phyloP scores from a whole-genome alignment of 345 rosid genomes.

The Clarkia xantiana region DNA sequence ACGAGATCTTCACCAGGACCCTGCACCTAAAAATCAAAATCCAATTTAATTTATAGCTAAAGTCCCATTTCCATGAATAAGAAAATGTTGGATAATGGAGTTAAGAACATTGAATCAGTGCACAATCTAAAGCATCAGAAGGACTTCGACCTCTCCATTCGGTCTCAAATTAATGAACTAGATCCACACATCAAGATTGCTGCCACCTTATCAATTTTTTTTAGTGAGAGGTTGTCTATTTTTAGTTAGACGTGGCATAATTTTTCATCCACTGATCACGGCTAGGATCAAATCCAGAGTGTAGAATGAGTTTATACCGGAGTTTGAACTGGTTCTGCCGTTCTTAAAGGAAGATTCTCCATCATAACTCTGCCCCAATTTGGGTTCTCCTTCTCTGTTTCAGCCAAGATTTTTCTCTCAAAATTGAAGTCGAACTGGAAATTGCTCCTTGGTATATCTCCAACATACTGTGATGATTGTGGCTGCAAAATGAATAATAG shows the following conservation, averaged over 20 bases:
- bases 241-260: not conserved
- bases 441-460: slow-evolving; percentile 63
- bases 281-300: not conserved
- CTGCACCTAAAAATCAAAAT: slow-evolving; percentile 21
- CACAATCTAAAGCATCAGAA: not conserved
- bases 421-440: slow-evolving; percentile 70
- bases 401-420: slow-evolving; percentile 56
- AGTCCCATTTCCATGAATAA: not conserved
- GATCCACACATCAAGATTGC: too few relatives aligned
- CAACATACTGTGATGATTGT: slow-evolving; percentile 33
- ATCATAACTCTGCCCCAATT: slow-evolving; percentile 57
- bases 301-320: slow-evolving; percentile 18
- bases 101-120: not conserved
- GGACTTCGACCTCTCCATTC: too few relatives aligned
- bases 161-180: too few relatives aligned
- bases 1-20: slow-evolving; percentile 43
- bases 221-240: not conserved
- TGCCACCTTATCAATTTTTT: too few relatives aligned
- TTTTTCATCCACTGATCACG: not conserved
- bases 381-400: slow-evolving; percentile 54
- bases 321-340: slow-evolving; percentile 31
- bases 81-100: not conserved
- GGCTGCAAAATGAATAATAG: slow-evolving; percentile 37
- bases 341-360: slow-evolving; percentile 43
- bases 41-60: slow-evolving; percentile 3